Base-by-base conservation (phyloP, 2,329 filamentous ascomycete genomes). In the Ceratocystis albifundus region DNA sequence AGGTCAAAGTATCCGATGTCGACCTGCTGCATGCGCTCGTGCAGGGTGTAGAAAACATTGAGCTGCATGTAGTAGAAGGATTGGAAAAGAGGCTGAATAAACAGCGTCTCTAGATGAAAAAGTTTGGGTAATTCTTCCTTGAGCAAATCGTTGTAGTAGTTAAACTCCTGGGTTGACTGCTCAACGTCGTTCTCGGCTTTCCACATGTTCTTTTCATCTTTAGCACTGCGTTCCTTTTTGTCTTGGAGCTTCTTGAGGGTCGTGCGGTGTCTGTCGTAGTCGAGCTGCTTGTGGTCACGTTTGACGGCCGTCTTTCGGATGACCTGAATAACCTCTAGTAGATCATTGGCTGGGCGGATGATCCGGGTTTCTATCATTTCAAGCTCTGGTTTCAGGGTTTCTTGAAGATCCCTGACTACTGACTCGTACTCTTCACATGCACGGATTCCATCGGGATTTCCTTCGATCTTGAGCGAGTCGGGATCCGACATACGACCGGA, bases 61-160 rank as follows among this genome's bases (percentile, higher is more conserved):
- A 99, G 84, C 77, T 99, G 94, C 94, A 99, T 99, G 80, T 97
- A 99, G 78, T 99, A 99, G 79, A 99, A 99, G 8, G 90, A 96
- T 75, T 97, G 94, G 81, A 99, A 99, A 6, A 99, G 84, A 2
- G 94, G 94, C 71, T 90, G 87, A 75, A 99, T 99, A 75, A 99
- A 97, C 75, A 97, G 88, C 70, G 87, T 84, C 76, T 99, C 94
- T 20, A 99, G 84, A 6, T 79, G 76, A 76, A 99, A 99, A 10
- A 99, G 83, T 76, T 91, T 90, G 32, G 94, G 94, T 69, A 99
- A 80, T 77, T 99, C 94, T 20, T 95, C 90, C 79, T 99, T 99
- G 69, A 99, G 83, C 64, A 99, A 80, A 73, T 96, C 90, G 78
- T 99, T 99, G 81, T 94, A 97, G 78, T 96, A 95, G 75, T 97